These are phyloP conservation scores for Botrytis elliptica DNA, from an alignment of 2,329 filamentous ascomycete genomes.

Conservation along the genomic window DNA sequence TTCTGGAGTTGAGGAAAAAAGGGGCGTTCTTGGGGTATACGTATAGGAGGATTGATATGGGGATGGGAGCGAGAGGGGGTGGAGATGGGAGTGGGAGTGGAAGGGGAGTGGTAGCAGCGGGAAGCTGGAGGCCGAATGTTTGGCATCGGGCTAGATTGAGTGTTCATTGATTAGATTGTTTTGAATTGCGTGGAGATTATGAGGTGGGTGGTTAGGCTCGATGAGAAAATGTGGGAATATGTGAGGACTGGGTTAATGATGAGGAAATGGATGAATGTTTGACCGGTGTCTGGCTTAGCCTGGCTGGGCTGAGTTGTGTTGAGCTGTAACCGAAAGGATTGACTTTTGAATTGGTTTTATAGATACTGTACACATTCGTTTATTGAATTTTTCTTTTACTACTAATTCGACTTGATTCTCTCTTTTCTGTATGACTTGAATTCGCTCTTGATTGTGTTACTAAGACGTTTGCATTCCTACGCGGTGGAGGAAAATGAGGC, in stretches of 20 bases:
- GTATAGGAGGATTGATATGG: constrained; percentile 58
- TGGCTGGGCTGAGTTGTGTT: background rate
- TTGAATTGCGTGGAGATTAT: background rate
- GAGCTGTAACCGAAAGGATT: background rate
- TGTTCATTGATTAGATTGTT: constrained; percentile 28
- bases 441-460: background rate
- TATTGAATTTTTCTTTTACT: background rate
- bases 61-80: constrained; percentile 23
- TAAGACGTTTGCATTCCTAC: background rate
- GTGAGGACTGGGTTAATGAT: too few species aligned
- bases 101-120: constrained; percentile 22
- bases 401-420: background rate
- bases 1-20: constrained; percentile 77
- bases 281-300: too few species aligned
- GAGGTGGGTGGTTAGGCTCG: background rate
- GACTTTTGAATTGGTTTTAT: background rate
- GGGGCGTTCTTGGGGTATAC: constrained; percentile 89
- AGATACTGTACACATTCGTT: constrained; percentile 11
- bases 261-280: background rate
- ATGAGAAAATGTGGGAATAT: too few species aligned
- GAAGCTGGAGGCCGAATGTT: constrained; percentile 27
- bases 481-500: background rate
- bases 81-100: constrained; percentile 9
- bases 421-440: background rate
- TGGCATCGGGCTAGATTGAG: constrained; percentile 38